Evolutionary conservation across 306 rosid genomes (phyloP).

Genomic region (Cyclanthera cordifolia): DNA sequence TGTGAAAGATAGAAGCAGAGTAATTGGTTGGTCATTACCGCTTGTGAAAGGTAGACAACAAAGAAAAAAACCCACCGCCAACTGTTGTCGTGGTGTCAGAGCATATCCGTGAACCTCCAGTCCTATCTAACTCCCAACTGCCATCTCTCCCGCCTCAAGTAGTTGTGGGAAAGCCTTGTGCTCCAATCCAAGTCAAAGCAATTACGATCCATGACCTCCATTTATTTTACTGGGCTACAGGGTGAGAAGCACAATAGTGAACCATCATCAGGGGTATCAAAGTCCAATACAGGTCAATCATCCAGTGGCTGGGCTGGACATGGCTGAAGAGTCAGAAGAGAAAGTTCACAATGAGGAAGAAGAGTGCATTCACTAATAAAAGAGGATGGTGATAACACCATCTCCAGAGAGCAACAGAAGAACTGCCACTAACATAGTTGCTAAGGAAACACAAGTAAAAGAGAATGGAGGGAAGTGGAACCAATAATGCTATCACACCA

Average conservation of each 20-base stretch:
- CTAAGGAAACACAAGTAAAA: constrained; percentile 50
- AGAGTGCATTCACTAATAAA: constrained; percentile 49
- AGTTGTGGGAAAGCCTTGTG: constrained; percentile 65
- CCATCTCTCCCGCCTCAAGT: constrained; percentile 79
- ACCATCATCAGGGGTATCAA: constrained; percentile 76
- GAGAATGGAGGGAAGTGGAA: constrained; percentile 65
- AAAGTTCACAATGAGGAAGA: constrained; percentile 75
- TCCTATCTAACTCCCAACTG: constrained; percentile 88
- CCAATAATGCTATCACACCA: constrained; percentile 42
- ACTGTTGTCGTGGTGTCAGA: constrained; percentile 44
- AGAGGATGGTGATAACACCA: constrained; percentile 88
- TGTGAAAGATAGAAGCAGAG: not conserved
- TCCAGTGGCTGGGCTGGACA: constrained; percentile 69
- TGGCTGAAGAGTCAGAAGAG: constrained; percentile 82
- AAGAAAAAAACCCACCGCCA: constrained; percentile 98
- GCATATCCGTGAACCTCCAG: constrained; percentile 87
- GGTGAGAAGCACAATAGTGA: constrained; percentile 65
- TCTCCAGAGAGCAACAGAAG: constrained; percentile 39
- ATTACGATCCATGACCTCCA: constrained; percentile 63
- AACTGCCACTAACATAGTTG: constrained; percentile 5
- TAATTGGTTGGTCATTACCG: constrained; percentile 29
- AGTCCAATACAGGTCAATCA: constrained; percentile 85
- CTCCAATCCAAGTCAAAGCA: constrained; percentile 73
- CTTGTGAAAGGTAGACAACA: constrained; percentile 68
- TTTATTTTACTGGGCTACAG: constrained; percentile 41